Evolutionary conservation across 352 stramenopile genomes (phyloP), one percentile per base, ranked within the genome.

Genomic region (Pythium coloratum): DNA sequence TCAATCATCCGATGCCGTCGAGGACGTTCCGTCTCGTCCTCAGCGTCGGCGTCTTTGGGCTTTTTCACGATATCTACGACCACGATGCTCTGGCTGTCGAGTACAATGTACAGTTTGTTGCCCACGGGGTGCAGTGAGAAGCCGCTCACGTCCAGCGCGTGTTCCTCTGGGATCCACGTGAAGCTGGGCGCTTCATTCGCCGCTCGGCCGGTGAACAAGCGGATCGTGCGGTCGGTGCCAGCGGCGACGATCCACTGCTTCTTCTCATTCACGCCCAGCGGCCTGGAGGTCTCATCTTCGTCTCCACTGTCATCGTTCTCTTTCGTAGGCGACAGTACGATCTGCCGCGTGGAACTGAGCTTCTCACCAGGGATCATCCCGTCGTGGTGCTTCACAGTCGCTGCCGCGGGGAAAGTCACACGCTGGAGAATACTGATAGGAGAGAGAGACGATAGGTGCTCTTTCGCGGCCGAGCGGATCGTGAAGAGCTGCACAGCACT

Each of bases 91-190:
- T 91, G 77, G 34, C 76, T 89, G 36, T 79, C 77, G 9, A 90
- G 73, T 20, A 92, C 28, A 13, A 92, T 62, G 33, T 87, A 88
- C 9, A 92, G 72, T 18, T 83, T 77, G 7, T 77, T 66, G 2
- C 65, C 72, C 9, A 76, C 59, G 1, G 81, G 68, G 53, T 92
- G 76, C n/a, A 90, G 72, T n/a, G 80, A 69, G 28, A 91, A 80
- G 2, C 79, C 82, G 24, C 84, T 72, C 30, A 92, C 73, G 57
- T 91, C 80, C 1, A 88, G 71, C 18, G 76, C 62, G 33, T 77
- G 62, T n/a, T 90, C 81, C 42, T 91, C 82, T 0, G 84, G 84
- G 53, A 88, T 90, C 81, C 81, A 92, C 60, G 82, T 89, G 59
- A 88, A 89, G 32, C 68, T 80, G 30, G 84, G 84, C 9, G 76